Evolutionary conservation across 1,284 basidiomycete species (phyloP), one percentile per base, ranked within the genome.

Genomic region (Mixia osmundae): DNA sequence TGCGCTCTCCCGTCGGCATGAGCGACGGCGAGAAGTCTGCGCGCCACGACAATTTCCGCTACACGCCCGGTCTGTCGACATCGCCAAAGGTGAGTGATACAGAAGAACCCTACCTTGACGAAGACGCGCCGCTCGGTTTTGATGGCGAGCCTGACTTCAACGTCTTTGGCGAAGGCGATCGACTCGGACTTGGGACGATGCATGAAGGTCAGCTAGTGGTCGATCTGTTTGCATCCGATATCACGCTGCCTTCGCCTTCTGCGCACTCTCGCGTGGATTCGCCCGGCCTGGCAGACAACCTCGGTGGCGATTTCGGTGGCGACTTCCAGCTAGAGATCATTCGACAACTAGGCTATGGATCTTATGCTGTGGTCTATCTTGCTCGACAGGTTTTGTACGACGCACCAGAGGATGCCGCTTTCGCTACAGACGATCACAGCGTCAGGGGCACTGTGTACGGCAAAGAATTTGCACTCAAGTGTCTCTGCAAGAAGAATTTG

Each of bases 381-480:
- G 82, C 89, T 18, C 70, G 73, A 37, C 82, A 91, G 57, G 68
- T 83, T 30, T 60, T 76, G 43, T 71, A 61, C 54, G 75, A 65
- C 50, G 61, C 54, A 56, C 18, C 61, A 5, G 35, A 42, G 2
- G 41, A 43, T 12, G 36, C 35, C 14, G 45, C 45, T 34, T 16
- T 43, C 21, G 40, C 47, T n/a, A 41, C 62, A 36, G 69, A 67
- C 8, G 51, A 55, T 38, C 59, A 63, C 34, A 44, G 44, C 16
- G 60, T 62, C 36, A 57, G 44, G 50, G 44, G 35, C 35, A 14
- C 38, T 39, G 16, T 40, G 8, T 79, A 85, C 48, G 79, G 78
- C 21, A 67, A 76, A 41, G 73, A 94, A 55, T 97, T 77, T 55
- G 87, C 89, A 14, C 70, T 97, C 60, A 97, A 97, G 64, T 82